Percentiles rank a stretch among this genome's conserved stretches.
phyloP scores from a whole-genome alignment of 257 asterid genomes.

The Solanum pinnatisectum region DNA sequence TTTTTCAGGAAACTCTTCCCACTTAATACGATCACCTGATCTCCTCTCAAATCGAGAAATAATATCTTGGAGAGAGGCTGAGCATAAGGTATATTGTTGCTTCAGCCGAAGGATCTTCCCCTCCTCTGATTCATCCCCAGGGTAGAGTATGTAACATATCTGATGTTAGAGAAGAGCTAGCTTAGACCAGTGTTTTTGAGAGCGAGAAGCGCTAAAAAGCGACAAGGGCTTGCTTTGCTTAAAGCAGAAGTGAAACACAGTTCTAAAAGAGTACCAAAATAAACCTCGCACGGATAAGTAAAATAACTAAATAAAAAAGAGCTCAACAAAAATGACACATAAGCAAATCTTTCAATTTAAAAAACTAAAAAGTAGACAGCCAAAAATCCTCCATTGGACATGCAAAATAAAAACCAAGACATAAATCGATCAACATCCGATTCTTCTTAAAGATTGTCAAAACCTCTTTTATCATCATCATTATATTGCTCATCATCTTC shows the following conservation, averaged over 20 bases:
- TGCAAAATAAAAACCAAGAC: background rate
- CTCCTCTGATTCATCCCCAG: slow-evolving; percentile 71
- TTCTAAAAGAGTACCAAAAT: background rate
- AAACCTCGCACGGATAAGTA: background rate
- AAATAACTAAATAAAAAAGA: background rate
- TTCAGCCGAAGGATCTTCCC: slow-evolving; percentile 70
- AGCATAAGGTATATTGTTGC: slow-evolving; percentile 82
- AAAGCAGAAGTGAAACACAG: background rate
- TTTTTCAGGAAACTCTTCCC: slow-evolving; percentile 82
- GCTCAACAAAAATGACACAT: background rate
- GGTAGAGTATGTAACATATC: slow-evolving; percentile 77
- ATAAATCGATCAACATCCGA: background rate
- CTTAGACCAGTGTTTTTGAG: background rate
- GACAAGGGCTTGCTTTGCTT: background rate
- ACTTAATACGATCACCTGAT: slow-evolving; percentile 43
- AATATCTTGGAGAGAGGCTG: slow-evolving; percentile 89
- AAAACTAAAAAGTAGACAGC: background rate
- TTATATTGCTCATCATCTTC: background rate
- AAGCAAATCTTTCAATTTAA: background rate
- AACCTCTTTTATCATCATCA: background rate
- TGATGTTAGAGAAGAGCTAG: slow-evolving; percentile 21
- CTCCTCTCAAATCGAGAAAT: slow-evolving; percentile 70
- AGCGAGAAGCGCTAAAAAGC: background rate
- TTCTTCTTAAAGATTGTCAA: background rate
- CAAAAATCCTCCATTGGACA: background rate